These are phyloP conservation scores for Schizosaccharomyces octosporus DNA, from an alignment of 805 yeast genomes.

Conservation along the genomic window DNA sequence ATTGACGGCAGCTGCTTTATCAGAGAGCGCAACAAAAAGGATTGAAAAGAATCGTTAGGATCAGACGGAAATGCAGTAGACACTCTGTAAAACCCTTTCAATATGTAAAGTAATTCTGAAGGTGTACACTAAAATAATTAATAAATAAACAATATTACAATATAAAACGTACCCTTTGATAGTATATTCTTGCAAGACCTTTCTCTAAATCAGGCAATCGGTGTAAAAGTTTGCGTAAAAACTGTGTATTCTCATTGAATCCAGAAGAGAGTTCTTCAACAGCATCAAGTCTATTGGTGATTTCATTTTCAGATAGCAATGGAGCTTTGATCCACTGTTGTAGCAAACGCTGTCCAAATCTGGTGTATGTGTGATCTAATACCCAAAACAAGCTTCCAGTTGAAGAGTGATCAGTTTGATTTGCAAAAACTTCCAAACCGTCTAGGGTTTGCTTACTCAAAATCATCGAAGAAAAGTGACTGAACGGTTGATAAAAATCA, in stretches of 20 bases:
- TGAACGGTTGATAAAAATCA: conserved; percentile 29
- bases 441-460: conserved; percentile 41
- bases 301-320: conserved; percentile 25
- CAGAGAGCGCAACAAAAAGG: conserved; percentile 17
- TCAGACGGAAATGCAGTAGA: conserved; percentile 11
- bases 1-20: conserved; percentile 18
- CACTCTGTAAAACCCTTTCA: conserved; percentile 21
- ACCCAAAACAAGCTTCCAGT: conserved; percentile 61
- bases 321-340: conserved; percentile 59
- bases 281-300: conserved; percentile 41
- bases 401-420: conserved; percentile 28
- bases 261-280: conserved; percentile 22
- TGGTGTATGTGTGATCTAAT: conserved; percentile 55
- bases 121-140: conserved; percentile 16
- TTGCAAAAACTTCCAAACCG: conserved; percentile 51
- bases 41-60: conserved; percentile 13
- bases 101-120: conserved; percentile 31
- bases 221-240: conserved; percentile 11
- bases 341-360: conserved; percentile 45
- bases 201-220: conserved; percentile 33
- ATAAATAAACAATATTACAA: neutral
- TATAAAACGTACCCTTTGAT: conserved; percentile 17
- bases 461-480: conserved; percentile 23
- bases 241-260: conserved; percentile 10
- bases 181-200: conserved; percentile 32